These are phyloP conservation scores for Cladophialophora bantiana DNA, from an alignment of 2,329 filamentous ascomycete genomes.

Conservation along the genomic window DNA sequence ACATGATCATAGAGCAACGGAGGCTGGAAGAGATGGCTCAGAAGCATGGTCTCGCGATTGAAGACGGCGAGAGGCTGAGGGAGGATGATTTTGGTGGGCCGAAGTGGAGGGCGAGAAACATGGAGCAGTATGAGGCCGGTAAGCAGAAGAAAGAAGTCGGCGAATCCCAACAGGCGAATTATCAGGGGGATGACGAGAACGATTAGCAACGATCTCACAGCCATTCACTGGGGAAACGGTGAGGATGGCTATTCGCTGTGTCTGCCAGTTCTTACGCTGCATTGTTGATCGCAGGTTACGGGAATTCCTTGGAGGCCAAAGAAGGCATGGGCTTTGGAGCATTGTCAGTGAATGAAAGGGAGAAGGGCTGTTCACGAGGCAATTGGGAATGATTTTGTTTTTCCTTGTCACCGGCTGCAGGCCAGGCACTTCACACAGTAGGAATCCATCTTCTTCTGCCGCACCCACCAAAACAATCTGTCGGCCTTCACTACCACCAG, in stretches of 20 bases:
- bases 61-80: conserved; percentile 26
- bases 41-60: conserved; percentile 33
- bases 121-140: conserved; percentile 37
- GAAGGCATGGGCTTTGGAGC: background rate
- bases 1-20: conserved; percentile 66
- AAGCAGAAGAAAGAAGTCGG: conserved; percentile 33
- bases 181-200: conserved; percentile 28
- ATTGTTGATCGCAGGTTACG: background rate
- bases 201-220: background rate
- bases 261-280: background rate
- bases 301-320: background rate
- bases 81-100: conserved; percentile 38
- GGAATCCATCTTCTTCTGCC: background rate
- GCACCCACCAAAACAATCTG: conserved; percentile 15
- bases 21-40: conserved; percentile 58
- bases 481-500: background rate
- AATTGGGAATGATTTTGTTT: background rate
- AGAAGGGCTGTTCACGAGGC: background rate
- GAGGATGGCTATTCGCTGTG: background rate
- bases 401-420: background rate
- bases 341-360: background rate
- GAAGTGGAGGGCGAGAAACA: conserved; percentile 33
- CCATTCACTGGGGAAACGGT: background rate
- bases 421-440: conserved; percentile 3
- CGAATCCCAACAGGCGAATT: conserved; percentile 6